A percentile compares a stretch with the other conserved stretches of the same genome.
Conservation (phyloP, 1,284 basidiomycete species). For the Naganishia liquefaciens region DNA sequence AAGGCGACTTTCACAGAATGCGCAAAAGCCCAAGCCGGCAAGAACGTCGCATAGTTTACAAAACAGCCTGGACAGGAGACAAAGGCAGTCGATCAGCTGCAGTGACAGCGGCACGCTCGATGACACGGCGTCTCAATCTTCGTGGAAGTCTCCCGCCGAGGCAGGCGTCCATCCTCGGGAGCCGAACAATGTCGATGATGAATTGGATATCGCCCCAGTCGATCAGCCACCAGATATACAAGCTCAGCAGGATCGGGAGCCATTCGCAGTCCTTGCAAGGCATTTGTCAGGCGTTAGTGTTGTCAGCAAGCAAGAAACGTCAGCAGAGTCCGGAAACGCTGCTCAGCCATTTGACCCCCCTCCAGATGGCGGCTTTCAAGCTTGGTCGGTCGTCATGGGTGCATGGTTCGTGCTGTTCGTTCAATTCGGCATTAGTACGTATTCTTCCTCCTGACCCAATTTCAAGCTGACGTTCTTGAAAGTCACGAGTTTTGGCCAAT, state of each 20-base stretch:
- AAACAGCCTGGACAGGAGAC: no score
- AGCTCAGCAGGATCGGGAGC: conserved; percentile 23
- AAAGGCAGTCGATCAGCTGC: no score
- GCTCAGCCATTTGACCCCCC: conserved; percentile 41
- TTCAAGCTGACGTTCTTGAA: neutral
- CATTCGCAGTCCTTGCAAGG: conserved; percentile 32
- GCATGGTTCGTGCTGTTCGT: conserved; percentile 48
- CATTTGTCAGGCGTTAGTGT: conserved; percentile 30
- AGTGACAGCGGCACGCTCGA: no score
- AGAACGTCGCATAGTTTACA: no score
- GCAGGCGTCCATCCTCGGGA: no score
- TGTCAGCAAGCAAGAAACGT: neutral
- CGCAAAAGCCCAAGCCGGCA: no score
- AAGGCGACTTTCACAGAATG: no score
- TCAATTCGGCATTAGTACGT: conserved; percentile 50
- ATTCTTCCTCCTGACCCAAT: neutral
- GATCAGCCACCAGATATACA: conserved; percentile 28
- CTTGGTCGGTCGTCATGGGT: conserved; percentile 47
- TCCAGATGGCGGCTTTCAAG: conserved; percentile 49
- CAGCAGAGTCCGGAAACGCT: neutral
- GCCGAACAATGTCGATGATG: neutral
- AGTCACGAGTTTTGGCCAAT: conserved; percentile 48
- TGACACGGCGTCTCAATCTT: no score
- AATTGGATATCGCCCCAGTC: conserved; percentile 31
- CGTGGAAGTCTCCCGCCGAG: no score